Base-by-base conservation (phyloP, 1,284 basidiomycete species). In the Pseudomicrostroma phylloplanum region DNA sequence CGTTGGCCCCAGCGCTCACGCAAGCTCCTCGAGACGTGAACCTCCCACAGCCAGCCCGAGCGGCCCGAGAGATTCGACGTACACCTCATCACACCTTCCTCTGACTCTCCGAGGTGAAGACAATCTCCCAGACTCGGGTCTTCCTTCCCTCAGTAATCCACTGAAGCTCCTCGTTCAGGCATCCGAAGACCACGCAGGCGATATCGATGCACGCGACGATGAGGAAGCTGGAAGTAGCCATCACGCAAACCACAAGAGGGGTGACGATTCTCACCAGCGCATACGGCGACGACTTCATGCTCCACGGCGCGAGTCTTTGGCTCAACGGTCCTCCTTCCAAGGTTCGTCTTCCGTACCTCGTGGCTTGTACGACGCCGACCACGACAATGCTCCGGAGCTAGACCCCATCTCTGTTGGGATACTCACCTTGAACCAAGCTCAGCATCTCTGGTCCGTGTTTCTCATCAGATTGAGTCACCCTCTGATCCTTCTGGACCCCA, bases 401-500 rank as follows among this genome's bases (percentile, higher is more conserved):
- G 68, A 72, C 55, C 72, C 72, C 19, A 66, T 74, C 59, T 48
- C 62, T 17, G 58, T 56, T 9, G 64, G 67, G 12, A 49, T 67
- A 30, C 56, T 74, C 55, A 64, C 66, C 13, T 58, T 64, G 21
- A 56, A 53, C 53, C 59, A 64, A 58, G 72, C 72, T 0, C 43
- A 64, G 25, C 41, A 36, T 2, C 65, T 74, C 17, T 72, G 64
- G 46, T 21, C 57, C 3, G 49, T 66, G 15, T 74, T 64, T 53
- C 64, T 74, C 57, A 59, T 62, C 40, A 59, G 64, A 30, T 62
- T 72, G 60, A 74, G 72, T 40, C 63, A 65, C 3, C 61, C 61
- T 8, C 60, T 72, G 23, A 70, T 67, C 42, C 60, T 74, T 46
- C 64, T 74, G 49, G 72, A 74, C 48, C 67, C 67, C 36, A 55